phyloP scores from a whole-genome alignment of 345 rosid species.

The Syzygium aqueum region DNA sequence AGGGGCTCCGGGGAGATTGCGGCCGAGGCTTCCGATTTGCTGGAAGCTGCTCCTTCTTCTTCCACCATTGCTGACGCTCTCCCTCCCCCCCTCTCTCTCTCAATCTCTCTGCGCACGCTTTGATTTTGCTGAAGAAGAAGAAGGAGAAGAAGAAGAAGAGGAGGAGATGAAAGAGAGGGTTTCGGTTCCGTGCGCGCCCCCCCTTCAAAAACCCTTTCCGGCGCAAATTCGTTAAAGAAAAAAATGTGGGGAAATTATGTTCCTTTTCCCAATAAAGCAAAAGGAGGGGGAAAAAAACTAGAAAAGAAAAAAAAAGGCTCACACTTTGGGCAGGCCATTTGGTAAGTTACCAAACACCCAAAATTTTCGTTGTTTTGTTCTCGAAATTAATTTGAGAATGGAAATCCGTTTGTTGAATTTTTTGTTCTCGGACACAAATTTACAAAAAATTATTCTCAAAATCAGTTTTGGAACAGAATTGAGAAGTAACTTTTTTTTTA shows the following conservation, averaged over 20 bases:
- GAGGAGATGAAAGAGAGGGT: neutral
- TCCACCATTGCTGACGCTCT: conserved; percentile 21
- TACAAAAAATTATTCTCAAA: too few species aligned
- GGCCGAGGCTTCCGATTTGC: conserved; percentile 12
- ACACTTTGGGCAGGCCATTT: neutral
- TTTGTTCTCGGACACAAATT: too few species aligned
- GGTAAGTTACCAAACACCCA: too few species aligned
- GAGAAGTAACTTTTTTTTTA: too few species aligned
- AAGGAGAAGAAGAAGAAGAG: neutral
- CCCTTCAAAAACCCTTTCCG: neutral
- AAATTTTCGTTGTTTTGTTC: neutral
- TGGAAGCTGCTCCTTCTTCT: conserved; percentile 18
- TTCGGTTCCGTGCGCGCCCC: neutral
- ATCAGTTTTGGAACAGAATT: too few species aligned
- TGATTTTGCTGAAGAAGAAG: neutral
- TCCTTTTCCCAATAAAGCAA: neutral
- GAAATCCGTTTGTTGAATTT: too few species aligned
- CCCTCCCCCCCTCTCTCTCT: neutral
- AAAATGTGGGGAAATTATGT: neutral
- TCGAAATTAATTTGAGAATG: too few species aligned
- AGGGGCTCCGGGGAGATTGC: conserved; percentile 9
- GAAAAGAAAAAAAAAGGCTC: fast-evolving
- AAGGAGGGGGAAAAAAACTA: too few species aligned
- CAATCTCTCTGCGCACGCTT: neutral
- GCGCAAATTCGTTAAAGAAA: neutral